These are phyloP conservation scores for Epichloe brachyelytri DNA, from an alignment of 2,329 filamentous ascomycete species.

Conservation along the genomic window DNA sequence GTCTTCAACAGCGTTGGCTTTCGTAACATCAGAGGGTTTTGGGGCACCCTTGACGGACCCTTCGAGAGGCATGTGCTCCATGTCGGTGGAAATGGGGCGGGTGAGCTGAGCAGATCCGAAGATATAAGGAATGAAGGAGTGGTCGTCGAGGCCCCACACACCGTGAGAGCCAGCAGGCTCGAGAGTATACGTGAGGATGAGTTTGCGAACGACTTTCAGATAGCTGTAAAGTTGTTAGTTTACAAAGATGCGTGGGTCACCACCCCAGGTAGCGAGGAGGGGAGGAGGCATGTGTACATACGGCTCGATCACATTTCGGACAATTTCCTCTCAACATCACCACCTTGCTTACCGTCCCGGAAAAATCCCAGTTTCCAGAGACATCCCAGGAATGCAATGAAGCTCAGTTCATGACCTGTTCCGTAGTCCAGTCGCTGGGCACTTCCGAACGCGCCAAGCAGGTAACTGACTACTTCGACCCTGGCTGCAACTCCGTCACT, in stretches of 20 bases:
- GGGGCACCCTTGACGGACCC: constrained; percentile 64
- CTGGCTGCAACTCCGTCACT: constrained; percentile 31
- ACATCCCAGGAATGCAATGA: constrained; percentile 78
- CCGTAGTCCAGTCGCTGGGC: constrained; percentile 85
- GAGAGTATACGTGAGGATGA: constrained; percentile 84
- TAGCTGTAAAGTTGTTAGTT: constrained; percentile 39
- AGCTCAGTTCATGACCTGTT: constrained; percentile 90
- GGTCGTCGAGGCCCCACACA: constrained; percentile 97
- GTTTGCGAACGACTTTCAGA: constrained; percentile 61
- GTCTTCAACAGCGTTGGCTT: constrained; percentile 48
- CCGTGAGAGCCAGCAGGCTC: constrained; percentile 94
- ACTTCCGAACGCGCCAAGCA: constrained; percentile 80
- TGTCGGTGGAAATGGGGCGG: constrained; percentile 51
- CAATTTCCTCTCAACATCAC: constrained; percentile 64
- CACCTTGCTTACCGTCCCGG: constrained; percentile 34
- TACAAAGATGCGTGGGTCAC: neutral
- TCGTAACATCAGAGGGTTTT: constrained; percentile 56
- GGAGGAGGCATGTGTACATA: constrained; percentile 23
- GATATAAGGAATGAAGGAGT: constrained; percentile 87
- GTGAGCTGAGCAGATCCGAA: constrained; percentile 87
- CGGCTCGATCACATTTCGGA: constrained; percentile 72
- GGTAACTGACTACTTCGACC: constrained; percentile 63
- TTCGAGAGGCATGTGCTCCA: constrained; percentile 56
- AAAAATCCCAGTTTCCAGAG: constrained; percentile 88
- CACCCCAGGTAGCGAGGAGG: neutral